Base-by-base conservation (phyloP, 2,329 filamentous ascomycete genomes). In the Aspergillus sp. region DNA sequence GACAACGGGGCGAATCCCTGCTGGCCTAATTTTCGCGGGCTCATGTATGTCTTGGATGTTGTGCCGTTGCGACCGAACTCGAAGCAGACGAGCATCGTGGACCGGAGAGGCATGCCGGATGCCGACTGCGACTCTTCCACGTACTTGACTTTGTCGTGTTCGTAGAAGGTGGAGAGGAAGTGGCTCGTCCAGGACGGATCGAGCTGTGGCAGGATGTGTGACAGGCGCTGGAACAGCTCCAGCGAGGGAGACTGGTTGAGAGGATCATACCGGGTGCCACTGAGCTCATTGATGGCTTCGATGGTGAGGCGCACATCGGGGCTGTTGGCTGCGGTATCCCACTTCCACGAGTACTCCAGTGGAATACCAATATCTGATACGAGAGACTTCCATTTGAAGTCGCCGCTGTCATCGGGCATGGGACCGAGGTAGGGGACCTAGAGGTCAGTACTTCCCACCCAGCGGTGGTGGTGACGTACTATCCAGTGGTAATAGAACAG, bases 261-360 rank as follows among this genome's bases (percentile, higher is more conserved):
- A 12, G 48, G 48, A n/a, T 56, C 55, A 11, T 17, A 15, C 4
- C n/a, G 20, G 4, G 55, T 56, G 12, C 55, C 55, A 15, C 34
- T 36, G n/a, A 20, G 8, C 17, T 18, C 15, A 12, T 26, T 38
- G 22, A 59, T 57, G 3, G 57, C 22, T 34, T 57, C 57, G 8
- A 11, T 59, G 56, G 15, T 58, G 60, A 42, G 65, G 59, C 56
- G 64, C 30, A 57, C 64, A 58, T 57, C 50, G 60, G 55, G 69
- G 2, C 17, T 13, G 5, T 8, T 43, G n/a, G 20, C 36, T 8
- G 34, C 12, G 1, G 51, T 60, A 38, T 63, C 59, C 63, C 63
- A 65, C 38, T 62, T 63, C 62, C 62, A 65, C 2, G 50, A 60
- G 49, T 63, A 64, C 26, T 64, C 62, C 9, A 64, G 47, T 4